Percentiles rank a stretch among this genome's conserved stretches.
Evolutionary conservation across 345 rosid species (phyloP).

Genomic region (Populus nigra): DNA sequence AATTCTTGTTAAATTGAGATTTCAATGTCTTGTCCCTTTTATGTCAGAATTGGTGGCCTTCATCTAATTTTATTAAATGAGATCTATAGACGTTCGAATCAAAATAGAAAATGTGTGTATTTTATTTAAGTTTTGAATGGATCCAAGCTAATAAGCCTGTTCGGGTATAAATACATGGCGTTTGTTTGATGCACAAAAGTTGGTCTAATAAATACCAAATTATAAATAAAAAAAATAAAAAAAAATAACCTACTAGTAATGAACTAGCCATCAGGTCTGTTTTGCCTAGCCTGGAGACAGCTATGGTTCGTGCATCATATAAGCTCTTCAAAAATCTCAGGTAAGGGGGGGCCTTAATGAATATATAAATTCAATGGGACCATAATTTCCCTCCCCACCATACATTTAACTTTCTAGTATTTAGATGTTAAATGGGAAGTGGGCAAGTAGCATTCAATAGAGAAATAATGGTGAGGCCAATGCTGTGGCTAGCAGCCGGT

Average conservation of each 20-base stretch:
- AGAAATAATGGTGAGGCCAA: slow-evolving; percentile 24
- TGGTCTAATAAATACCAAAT: too few species aligned
- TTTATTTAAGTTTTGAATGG: too few species aligned
- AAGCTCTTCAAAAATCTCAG: slow-evolving; percentile 6
- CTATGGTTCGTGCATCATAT: slow-evolving; percentile 15
- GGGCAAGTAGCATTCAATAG: slow-evolving; percentile 24
- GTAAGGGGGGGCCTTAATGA: not conserved
- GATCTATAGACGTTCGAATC: not conserved
- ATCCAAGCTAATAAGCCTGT: too few species aligned
- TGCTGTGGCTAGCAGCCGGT: slow-evolving; percentile 29
- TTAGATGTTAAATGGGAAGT: slow-evolving; percentile 7
- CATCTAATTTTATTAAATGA: not conserved
- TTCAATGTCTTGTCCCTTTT: not conserved
- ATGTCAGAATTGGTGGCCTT: not conserved
- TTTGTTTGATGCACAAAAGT: too few species aligned
- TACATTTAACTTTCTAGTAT: not conserved
- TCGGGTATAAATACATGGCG: too few species aligned
- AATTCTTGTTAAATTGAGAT: not conserved
- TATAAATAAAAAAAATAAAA: too few species aligned
- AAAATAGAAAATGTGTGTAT: not conserved
- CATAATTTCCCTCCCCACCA: not conserved
- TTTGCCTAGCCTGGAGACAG: not conserved
- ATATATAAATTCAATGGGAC: not conserved
- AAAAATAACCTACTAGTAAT: not conserved
- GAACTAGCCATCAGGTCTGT: slow-evolving; percentile 5